Base-by-base conservation (phyloP, 2,329 filamentous ascomycete species). In the Coniochaeta prunicola region DNA sequence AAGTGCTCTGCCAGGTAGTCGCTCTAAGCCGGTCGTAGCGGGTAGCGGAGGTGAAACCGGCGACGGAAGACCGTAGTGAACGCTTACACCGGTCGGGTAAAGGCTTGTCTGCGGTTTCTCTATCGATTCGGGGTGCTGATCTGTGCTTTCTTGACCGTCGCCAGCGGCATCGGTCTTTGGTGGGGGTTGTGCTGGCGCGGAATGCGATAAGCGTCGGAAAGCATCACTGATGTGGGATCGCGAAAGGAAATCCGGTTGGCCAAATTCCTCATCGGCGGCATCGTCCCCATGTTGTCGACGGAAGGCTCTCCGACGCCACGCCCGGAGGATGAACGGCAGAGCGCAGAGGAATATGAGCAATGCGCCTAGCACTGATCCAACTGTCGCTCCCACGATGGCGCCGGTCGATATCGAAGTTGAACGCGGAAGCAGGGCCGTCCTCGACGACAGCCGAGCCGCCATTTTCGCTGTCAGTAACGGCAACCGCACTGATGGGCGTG, bases 351-450 rank as follows among this genome's bases (percentile, higher is more conserved):
- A 61, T 36, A 73, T 62, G 57, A 55, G 17, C 5, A 21, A 21
- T 56, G 64, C 64, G 57, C 67, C 72, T 31, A 67, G 60, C 19
- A 70, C 65, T 31, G 64, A 65, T n/a, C 70, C 72, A 58, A 74
- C 63, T 59, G 69, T 67, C 59, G 66, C 67, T 53, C 71, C 72
- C 40, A 70, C 72, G 54, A 73, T 70, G 60, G 64, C 67, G 57
- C 72, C 70, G 31, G 63, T 59, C 13, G 69, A 68, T 26, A 72
- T 62, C 26, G 60, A 59, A 48, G 36, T 62, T 19, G 62, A 62
- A 31, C 66, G 62, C 24, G 66, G 59, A 57, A 60, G 62, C 57
- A 67, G 61, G 60, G 60, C 57, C 56, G 63, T 62, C 58, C 65
- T 59, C 50, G 62, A 61, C 19, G 76, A 56, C 53, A 59, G 59